These are phyloP conservation scores for Aspergillaceae sp. DNA, from an alignment of 2,329 filamentous ascomycete genomes.

Conservation along the genomic window DNA sequence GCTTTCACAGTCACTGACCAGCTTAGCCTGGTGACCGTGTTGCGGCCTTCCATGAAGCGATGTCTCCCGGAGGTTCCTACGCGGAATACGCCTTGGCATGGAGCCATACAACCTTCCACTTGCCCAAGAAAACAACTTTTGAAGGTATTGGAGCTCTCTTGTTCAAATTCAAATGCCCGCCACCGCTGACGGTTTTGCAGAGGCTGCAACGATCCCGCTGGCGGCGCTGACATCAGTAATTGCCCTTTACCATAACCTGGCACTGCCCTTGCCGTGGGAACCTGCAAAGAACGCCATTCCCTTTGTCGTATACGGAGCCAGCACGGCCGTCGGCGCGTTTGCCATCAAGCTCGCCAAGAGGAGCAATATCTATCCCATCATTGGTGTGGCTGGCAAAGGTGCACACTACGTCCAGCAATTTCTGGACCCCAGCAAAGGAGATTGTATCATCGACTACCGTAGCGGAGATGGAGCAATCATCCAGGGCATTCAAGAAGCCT, in stretches of 20 bases:
- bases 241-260: conserved; percentile 39
- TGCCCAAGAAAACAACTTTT: conserved; percentile 42
- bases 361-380: conserved; percentile 51
- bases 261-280: conserved; percentile 41
- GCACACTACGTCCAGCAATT: conserved; percentile 42
- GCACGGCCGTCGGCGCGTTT: conserved; percentile 48
- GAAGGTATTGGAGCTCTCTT: conserved; percentile 30
- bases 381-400: conserved; percentile 48
- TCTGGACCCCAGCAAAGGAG: conserved; percentile 45
- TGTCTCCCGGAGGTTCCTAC: conserved; percentile 39
- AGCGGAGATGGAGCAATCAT: conserved; percentile 45
- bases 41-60: conserved; percentile 38
- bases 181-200: conserved; percentile 12
- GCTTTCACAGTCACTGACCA: not conserved
- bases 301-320: conserved; percentile 38
- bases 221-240: conserved; percentile 46
- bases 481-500: conserved; percentile 26
- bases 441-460: conserved; percentile 52
- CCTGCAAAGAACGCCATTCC: conserved; percentile 26
- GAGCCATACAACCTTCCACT: conserved; percentile 44
- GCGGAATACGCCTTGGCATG: conserved; percentile 47
- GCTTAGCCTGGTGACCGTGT: conserved; percentile 42
- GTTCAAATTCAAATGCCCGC: not conserved
- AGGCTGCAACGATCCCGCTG: conserved; percentile 47
- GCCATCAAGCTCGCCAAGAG: conserved; percentile 45